phyloP scores from a whole-genome alignment of 768 basidiomycete genomes.

The Kwoniella pini region DNA sequence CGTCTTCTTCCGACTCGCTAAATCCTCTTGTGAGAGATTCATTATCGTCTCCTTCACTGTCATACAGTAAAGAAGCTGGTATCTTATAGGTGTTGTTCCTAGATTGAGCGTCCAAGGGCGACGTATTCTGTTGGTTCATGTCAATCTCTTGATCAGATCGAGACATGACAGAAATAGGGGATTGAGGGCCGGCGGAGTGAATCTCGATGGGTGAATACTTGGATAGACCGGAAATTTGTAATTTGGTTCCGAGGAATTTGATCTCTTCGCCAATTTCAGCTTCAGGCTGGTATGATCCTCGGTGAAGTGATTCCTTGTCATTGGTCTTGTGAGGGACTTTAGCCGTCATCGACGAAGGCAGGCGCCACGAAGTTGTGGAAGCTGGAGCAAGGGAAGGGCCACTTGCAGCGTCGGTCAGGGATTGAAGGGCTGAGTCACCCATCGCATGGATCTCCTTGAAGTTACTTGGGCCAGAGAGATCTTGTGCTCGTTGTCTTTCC shows the following conservation, averaged over 20 bases:
- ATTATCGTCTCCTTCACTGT: constrained; percentile 24
- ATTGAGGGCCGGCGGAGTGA: not conserved
- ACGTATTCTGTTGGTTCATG: not conserved
- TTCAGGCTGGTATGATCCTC: too few species aligned
- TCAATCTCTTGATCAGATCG: not conserved
- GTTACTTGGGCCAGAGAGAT: too few species aligned
- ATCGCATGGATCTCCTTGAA: too few species aligned
- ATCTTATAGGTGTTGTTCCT: constrained; percentile 24
- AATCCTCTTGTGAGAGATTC: constrained; percentile 8
- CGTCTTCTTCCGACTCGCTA: not conserved
- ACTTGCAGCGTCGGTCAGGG: too few species aligned
- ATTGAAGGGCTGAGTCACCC: too few species aligned
- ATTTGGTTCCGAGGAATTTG: not conserved
- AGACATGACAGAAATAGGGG: constrained; percentile 5
- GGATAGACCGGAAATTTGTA: not conserved
- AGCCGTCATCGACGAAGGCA: too few species aligned
- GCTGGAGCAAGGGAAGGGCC: too few species aligned
- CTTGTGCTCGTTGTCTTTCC: too few species aligned
- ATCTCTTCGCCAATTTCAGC: too few species aligned
- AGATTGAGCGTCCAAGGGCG: not conserved
- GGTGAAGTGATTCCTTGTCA: too few species aligned
- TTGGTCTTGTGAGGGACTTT: too few species aligned
- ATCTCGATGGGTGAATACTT: constrained; percentile 2
- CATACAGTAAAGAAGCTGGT: constrained; percentile 28
- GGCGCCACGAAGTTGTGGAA: too few species aligned